phyloP scores from a whole-genome alignment of 768 basidiomycete genomes.

The Hericium erinaceus region DNA sequence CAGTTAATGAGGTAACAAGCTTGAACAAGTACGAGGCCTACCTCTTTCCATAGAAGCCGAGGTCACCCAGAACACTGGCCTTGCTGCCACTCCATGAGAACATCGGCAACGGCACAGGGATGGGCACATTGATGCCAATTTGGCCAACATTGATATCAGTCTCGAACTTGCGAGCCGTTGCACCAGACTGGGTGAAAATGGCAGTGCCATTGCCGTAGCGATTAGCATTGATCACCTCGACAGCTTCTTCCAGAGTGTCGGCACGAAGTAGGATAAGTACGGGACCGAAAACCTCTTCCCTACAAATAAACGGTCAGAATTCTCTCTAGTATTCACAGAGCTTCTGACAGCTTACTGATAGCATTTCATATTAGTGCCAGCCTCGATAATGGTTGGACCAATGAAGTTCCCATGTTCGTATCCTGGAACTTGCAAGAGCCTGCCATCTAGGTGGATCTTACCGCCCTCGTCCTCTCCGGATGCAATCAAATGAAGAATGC shows the following conservation, averaged over 20 bases:
- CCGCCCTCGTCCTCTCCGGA: conserved; percentile 78
- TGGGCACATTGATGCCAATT: conserved; percentile 89
- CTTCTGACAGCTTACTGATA: conserved; percentile 55
- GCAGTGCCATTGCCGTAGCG: conserved; percentile 90
- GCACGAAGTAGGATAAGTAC: conserved; percentile 71
- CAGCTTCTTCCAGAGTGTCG: conserved; percentile 82
- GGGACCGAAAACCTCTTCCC: conserved; percentile 94
- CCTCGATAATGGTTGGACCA: conserved; percentile 86
- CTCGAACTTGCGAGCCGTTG: conserved; percentile 92
- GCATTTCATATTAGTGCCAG: conserved; percentile 71
- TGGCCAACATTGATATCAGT: conserved; percentile 80
- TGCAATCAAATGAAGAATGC: conserved; percentile 66
- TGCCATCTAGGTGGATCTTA: conserved; percentile 79
- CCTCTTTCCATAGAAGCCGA: conserved; percentile 89
- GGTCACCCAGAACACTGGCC: conserved; percentile 56
- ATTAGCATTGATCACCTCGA: conserved; percentile 85
- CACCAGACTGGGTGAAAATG: conserved; percentile 94
- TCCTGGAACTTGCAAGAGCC: conserved; percentile 51
- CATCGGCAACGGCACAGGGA: conserved; percentile 89
- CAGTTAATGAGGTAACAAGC: not conserved
- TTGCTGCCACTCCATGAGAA: conserved; percentile 97
- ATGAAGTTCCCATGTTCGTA: conserved; percentile 92
- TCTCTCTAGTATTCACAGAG: not conserved
- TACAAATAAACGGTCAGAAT: conserved; percentile 21
- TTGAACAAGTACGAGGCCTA: conserved; percentile 20